Evolutionary conservation across 495 filamentous ascomycete species (phyloP).

Genomic region (Pyrenula massariospora): DNA sequence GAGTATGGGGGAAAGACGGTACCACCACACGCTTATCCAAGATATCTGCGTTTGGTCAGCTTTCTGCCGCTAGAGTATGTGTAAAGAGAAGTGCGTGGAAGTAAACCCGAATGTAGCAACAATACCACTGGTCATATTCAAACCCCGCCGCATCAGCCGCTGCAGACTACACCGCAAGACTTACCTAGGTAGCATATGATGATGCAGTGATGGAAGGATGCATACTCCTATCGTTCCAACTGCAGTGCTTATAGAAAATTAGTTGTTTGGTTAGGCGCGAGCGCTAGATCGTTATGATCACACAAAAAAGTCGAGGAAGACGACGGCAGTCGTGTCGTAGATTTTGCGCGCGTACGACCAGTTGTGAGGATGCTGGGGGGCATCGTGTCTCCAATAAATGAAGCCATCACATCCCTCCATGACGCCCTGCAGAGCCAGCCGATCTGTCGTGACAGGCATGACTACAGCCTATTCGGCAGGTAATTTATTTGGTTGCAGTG

Average conservation of each 20-base stretch:
- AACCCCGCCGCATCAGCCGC: conserved; percentile 19
- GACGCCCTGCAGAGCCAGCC: background rate
- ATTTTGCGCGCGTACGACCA: conserved; percentile 22
- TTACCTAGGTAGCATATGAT: background rate
- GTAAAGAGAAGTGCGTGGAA: too few relatives aligned
- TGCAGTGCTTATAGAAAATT: conserved; percentile 17
- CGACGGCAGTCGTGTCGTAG: conserved; percentile 22
- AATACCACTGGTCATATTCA: conserved; percentile 28
- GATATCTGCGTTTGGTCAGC: too few relatives aligned
- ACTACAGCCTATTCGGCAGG: background rate
- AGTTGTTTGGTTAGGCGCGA: background rate
- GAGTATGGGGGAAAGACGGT: too few relatives aligned
- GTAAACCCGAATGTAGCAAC: conserved; percentile 39
- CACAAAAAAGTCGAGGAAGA: conserved; percentile 27
- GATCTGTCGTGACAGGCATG: background rate
- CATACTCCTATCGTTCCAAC: conserved; percentile 28
- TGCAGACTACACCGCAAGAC: conserved; percentile 9
- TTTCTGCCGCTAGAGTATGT: too few relatives aligned
- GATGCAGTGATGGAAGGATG: background rate
- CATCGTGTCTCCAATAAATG: conserved; percentile 5
- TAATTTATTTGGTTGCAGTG: background rate
- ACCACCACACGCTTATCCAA: too few relatives aligned
- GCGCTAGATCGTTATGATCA: background rate
- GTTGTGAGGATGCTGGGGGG: conserved; percentile 27
- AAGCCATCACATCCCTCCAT: background rate